Percentiles rank a stretch among this genome's conserved stretches.
These are phyloP conservation scores for Tylopilus sp. DNA, from an alignment of 768 basidiomycete genomes.

Conservation along the genomic window DNA sequence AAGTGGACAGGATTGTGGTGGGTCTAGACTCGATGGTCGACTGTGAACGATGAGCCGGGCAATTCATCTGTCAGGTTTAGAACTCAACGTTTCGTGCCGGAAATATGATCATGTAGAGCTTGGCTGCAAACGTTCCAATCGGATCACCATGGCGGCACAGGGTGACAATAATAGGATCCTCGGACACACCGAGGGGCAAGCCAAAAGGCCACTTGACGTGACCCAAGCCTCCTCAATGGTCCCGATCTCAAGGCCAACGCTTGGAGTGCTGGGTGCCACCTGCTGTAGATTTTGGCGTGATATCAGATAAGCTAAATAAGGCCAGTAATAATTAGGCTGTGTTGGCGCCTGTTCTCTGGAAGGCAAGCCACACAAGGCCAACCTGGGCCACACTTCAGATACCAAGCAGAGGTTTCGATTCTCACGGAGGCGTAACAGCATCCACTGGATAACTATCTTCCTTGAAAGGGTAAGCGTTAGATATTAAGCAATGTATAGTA, in stretches of 20 bases:
- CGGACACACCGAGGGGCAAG: not conserved
- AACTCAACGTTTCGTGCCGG: too few species aligned
- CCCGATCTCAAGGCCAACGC: not conserved
- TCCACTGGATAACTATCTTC: not conserved
- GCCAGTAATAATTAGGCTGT: slow-evolving; percentile 6
- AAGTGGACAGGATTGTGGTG: too few species aligned
- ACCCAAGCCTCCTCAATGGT: not conserved
- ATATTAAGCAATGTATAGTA: slow-evolving; percentile 1
- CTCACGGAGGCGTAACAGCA: not conserved
- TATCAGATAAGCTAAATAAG: not conserved
- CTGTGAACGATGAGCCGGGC: too few species aligned
- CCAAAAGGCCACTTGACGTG: not conserved
- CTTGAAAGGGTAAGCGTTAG: too few species aligned
- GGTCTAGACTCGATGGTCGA: too few species aligned
- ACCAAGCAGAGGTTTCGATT: not conserved
- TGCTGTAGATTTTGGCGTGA: slow-evolving; percentile 9
- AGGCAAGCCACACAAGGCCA: not conserved
- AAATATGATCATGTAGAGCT: too few species aligned
- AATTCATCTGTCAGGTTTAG: too few species aligned
- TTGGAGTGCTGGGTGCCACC: not conserved
- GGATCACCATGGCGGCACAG: too few species aligned
- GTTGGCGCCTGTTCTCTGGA: not conserved
- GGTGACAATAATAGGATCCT: too few species aligned
- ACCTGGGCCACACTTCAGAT: not conserved
- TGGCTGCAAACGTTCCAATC: not conserved